A percentile compares a stretch with the other conserved stretches of the same genome.
phyloP scores from a whole-genome alignment of 129 eudicot genomes.

The Escallonia herrerae region DNA sequence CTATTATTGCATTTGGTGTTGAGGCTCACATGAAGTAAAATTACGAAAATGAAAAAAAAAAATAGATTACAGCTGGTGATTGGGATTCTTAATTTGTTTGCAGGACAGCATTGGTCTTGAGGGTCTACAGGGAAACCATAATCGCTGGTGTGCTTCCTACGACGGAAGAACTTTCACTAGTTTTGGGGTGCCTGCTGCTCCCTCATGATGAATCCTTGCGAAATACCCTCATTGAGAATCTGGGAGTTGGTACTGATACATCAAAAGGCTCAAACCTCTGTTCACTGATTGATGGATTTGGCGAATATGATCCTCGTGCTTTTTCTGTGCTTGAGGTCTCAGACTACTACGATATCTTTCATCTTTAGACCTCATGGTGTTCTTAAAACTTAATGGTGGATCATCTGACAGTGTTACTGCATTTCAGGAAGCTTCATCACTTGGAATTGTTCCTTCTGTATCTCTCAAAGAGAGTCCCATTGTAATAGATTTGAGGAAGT shows the following conservation, averaged over 20 bases:
- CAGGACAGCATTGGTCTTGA: conserved; percentile 85
- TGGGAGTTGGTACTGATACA: conserved; percentile 49
- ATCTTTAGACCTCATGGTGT: neutral
- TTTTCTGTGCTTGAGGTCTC: conserved; percentile 80
- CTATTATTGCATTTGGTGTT: neutral
- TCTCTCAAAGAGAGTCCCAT: conserved; percentile 74
- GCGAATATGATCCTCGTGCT: conserved; percentile 95
- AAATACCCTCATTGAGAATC: conserved; percentile 63
- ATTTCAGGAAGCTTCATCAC: conserved; percentile 91
- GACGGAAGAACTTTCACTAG: conserved; percentile 68
- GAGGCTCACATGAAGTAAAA: neutral
- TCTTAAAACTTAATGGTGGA: neutral
- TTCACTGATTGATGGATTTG: conserved; percentile 87
- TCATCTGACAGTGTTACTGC: neutral
- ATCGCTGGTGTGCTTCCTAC: conserved; percentile 66
- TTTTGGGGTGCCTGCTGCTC: conserved; percentile 81
- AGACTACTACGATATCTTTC: neutral
- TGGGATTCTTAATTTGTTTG: conserved; percentile 12
- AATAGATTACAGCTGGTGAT: conserved; percentile 10
- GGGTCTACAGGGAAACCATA: conserved; percentile 81
- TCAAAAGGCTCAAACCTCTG: conserved; percentile 60
- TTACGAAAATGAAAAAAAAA: neutral
- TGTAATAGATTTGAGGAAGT: conserved; percentile 53
- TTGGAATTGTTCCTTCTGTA: conserved; percentile 66
- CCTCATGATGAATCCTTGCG: conserved; percentile 71